phyloP scores from a whole-genome alignment of 345 rosid species.

The Diplotaxis tenuifolia region DNA sequence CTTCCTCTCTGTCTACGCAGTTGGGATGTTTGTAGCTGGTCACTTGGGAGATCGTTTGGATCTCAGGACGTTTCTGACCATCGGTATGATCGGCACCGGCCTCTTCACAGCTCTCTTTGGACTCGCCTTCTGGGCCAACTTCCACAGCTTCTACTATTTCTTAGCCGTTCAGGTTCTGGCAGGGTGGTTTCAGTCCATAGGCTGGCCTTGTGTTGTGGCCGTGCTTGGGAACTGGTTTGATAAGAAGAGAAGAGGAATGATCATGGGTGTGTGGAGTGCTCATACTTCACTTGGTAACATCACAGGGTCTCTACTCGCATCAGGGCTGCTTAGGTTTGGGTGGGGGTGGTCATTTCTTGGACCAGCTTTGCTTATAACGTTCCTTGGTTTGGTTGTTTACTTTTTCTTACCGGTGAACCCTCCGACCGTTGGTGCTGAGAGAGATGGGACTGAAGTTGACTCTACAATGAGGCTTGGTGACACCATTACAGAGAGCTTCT shows the following conservation, averaged over 20 bases:
- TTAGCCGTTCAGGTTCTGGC: conserved; percentile 70
- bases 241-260: conserved; percentile 85
- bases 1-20: conserved; percentile 72
- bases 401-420: conserved; percentile 74
- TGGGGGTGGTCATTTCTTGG: conserved; percentile 98
- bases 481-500: conserved; percentile 58
- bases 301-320: conserved; percentile 73
- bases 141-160: conserved; percentile 74
- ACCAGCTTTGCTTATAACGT: conserved; percentile 68
- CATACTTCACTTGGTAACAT: conserved; percentile 93
- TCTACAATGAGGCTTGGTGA: conserved; percentile 58
- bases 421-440: conserved; percentile 61
- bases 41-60: conserved; percentile 89
- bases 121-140: conserved; percentile 67
- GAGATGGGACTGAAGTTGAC: conserved; percentile 56
- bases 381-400: conserved; percentile 63
- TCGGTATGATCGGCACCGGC: conserved; percentile 92
- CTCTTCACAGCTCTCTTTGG: conserved; percentile 81
- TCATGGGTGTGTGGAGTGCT: conserved; percentile 98
- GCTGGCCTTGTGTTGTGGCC: conserved; percentile 99
- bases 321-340: conserved; percentile 70
- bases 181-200: conserved; percentile 88
- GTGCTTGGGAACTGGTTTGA: conserved; percentile 94
- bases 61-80: conserved; percentile 68
- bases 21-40: conserved; percentile 88